Evolutionary conservation across 345 rosid genomes (phyloP), one percentile per base, ranked within the genome.

Genomic region (Draba incana): DNA sequence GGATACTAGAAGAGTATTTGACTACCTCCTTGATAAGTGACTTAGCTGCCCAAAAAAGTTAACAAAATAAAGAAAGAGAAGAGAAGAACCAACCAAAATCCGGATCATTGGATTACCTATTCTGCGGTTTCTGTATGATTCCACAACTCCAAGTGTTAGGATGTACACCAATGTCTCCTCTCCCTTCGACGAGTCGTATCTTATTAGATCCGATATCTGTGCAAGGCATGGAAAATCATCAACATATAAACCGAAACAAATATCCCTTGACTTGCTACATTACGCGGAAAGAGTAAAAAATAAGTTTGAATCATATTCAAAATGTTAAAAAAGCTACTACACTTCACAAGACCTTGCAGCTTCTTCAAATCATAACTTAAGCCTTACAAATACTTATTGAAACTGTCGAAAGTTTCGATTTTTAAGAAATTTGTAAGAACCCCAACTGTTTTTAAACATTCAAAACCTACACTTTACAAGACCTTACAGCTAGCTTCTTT

Each of bases 121-220:
- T 64, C 99, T 92, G 66, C 80, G 85, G 72, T 86, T 89, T 80
- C 97, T 81, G 66, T 91, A 89, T 63, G 81, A 60, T 62, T 89
- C 95, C 24, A 86, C 80, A 41, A 94, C 96, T 79, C 99, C 99
- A 60, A 94, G 87, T 11, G 97, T 94, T 68, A 94, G 57, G 78
- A 91, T 82, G 74, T 91, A 94, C 71, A 94, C 86, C 51, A 94
- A 77, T 51, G 88, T 87, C 75, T 88, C 94, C 57, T 91, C 95
- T 51, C 87, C 76, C 62, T 81, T 88, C 2, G 80, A 76, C 6
- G 96, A 81, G 60, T 86, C 87, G 79, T 83, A 83, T 56, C 88
- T 81, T 38, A 91, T 82, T 75, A 86, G 75, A 81, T 94, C 99
- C 64, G 84, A 84, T 71, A 94, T 82, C 99, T 94, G 91, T 75